These are phyloP conservation scores for Candida vartiovaarae DNA, from an alignment of 805 yeast species.

Conservation along the genomic window DNA sequence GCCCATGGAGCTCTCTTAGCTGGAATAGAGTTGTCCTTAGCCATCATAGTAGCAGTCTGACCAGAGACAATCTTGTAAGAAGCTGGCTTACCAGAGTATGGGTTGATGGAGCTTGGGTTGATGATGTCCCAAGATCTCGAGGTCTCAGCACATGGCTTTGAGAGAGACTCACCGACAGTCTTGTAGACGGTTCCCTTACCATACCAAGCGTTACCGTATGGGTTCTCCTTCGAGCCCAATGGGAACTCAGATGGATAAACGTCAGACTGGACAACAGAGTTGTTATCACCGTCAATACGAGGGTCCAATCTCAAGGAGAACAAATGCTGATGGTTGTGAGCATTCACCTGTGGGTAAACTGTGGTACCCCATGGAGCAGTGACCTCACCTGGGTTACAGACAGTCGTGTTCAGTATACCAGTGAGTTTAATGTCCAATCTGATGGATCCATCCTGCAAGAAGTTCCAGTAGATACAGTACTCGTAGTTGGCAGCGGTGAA, in stretches of 20 bases:
- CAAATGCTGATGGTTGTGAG: constrained; percentile 83
- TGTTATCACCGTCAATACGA: constrained; percentile 72
- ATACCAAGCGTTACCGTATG: constrained; percentile 73
- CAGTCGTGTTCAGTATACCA: constrained; percentile 73
- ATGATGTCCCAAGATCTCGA: constrained; percentile 73
- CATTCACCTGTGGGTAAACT: constrained; percentile 75
- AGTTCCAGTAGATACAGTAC: constrained; percentile 77
- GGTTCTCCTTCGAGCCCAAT: constrained; percentile 60
- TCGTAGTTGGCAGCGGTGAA: constrained; percentile 79
- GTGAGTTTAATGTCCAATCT: constrained; percentile 74
- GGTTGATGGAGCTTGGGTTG: constrained; percentile 61
- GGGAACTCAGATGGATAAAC: constrained; percentile 53
- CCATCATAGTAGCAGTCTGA: constrained; percentile 66
- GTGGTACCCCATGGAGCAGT: constrained; percentile 73
- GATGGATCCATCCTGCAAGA: constrained; percentile 80
- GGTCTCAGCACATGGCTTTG: constrained; percentile 53
- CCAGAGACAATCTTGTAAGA: constrained; percentile 72
- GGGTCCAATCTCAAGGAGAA: constrained; percentile 76
- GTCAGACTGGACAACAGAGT: constrained; percentile 64
- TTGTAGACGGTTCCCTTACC: constrained; percentile 60
- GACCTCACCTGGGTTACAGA: constrained; percentile 57
- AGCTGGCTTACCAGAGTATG: constrained; percentile 67
- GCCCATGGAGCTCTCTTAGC: constrained; percentile 84
- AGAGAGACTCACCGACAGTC: constrained; percentile 59
- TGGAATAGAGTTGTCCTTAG: constrained; percentile 67